Conservation (phyloP, 139 green algal species). For the Dunaliella primolecta region DNA sequence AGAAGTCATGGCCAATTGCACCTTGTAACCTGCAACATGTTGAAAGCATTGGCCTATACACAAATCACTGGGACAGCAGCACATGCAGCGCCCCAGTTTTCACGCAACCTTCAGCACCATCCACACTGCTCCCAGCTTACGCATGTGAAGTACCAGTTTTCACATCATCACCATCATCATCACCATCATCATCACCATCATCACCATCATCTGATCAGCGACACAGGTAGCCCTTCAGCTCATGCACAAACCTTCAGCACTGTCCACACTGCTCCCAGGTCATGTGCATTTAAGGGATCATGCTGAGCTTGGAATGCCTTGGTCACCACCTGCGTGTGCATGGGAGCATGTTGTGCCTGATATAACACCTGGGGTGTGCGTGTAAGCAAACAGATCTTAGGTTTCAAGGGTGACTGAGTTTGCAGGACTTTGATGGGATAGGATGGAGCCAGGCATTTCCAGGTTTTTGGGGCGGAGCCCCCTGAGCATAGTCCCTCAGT, state of each 20-base stretch:
- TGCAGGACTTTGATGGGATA: not conserved
- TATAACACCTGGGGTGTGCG: not conserved
- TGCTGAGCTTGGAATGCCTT: slow-evolving; percentile 65
- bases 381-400: not conserved
- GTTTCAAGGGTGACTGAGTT: not conserved
- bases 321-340: slow-evolving; percentile 57
- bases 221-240: no score
- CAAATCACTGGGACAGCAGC: no score
- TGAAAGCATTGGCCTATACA: no score
- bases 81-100: no score
- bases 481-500: not conserved
- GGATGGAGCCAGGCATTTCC: no score
- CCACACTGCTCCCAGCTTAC: slow-evolving; percentile 60
- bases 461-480: no score
- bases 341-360: not conserved
- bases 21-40: no score
- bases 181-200: no score
- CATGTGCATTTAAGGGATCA: slow-evolving; percentile 53
- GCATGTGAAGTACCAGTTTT: no score
- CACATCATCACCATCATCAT: no score
- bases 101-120: slow-evolving; percentile 48
- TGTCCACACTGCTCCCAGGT: slow-evolving; percentile 58
- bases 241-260: slow-evolving; percentile 54
- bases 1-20: no score
- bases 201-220: no score